Percentiles rank a stretch among this genome's conserved stretches.
Conservation (phyloP, 805 yeast genomes). For the Metschnikowia matae region DNA sequence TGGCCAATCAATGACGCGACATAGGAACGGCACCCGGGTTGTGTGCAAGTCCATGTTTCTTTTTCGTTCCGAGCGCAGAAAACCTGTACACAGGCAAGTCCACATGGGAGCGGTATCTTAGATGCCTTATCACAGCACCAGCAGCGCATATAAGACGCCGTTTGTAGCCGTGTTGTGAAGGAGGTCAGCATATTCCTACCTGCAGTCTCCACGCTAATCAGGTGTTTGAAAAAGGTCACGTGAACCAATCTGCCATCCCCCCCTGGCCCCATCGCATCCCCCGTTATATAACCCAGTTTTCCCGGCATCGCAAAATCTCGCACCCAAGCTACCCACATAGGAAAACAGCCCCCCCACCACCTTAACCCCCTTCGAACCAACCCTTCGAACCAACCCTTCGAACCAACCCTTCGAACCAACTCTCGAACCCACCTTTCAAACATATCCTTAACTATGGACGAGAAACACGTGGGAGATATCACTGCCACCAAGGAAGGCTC, state of each 20-base stretch:
- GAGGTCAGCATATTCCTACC: too few relatives aligned
- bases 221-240: too few relatives aligned
- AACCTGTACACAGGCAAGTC: not conserved
- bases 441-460: constrained; percentile 1
- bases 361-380: too few relatives aligned
- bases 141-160: not conserved
- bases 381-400: too few relatives aligned
- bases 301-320: not conserved
- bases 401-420: too few relatives aligned
- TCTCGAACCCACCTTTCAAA: not conserved
- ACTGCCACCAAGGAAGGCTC: constrained; percentile 18
- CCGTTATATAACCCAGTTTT: too few relatives aligned
- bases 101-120: not conserved
- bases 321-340: not conserved
- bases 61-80: not conserved
- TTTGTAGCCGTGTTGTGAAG: not conserved
- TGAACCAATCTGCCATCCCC: too few relatives aligned
- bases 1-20: not conserved
- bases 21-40: not conserved
- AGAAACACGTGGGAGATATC: constrained; percentile 9
- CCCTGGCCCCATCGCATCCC: too few relatives aligned
- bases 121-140: constrained; percentile 1
- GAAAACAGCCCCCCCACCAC: not conserved
- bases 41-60: not conserved
- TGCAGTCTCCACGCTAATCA: too few relatives aligned